Conservation (phyloP, 108 stramenopile genomes). For the Nitzschia inconspicua region DNA sequence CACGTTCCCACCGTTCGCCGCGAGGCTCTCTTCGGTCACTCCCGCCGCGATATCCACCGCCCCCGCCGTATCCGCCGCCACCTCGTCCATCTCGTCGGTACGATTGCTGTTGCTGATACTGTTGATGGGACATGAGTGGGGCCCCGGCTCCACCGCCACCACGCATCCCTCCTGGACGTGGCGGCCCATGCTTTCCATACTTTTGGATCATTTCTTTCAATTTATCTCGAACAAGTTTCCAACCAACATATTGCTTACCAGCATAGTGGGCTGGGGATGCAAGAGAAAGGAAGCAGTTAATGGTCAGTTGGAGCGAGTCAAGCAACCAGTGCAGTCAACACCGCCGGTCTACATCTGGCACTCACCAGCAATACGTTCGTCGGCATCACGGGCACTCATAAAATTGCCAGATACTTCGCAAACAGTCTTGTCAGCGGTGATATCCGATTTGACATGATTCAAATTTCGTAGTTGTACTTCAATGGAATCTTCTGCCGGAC, state of each 20-base stretch:
- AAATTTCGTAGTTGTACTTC: conserved; percentile 59
- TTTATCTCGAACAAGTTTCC: conserved; percentile 90
- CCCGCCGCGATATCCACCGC: conserved; percentile 28
- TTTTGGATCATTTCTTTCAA: conserved; percentile 68
- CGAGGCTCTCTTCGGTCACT: conserved; percentile 8
- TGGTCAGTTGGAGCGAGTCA: too few species aligned
- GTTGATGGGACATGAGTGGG: conserved; percentile 7
- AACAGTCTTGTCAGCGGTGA: conserved; percentile 82
- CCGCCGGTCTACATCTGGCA: too few species aligned
- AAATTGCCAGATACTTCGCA: conserved; percentile 91
- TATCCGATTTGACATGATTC: conserved; percentile 74
- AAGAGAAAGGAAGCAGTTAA: too few species aligned
- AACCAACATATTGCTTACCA: conserved; percentile 90
- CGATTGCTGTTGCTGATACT: conserved; percentile 17
- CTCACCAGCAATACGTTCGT: conserved; percentile 89
- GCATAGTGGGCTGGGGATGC: conserved; percentile 94
- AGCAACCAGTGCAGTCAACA: too few species aligned
- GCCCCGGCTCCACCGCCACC: conserved; percentile 11
- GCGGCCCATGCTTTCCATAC: conserved; percentile 56
- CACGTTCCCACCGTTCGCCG: conserved; percentile 29
- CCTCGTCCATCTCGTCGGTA: conserved; percentile 10
- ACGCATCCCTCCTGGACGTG: conserved; percentile 21
- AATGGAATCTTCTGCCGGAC: conserved; percentile 60
- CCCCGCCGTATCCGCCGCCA: conserved; percentile 20
- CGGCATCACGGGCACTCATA: conserved; percentile 87